Conservation (phyloP, 2,329 filamentous ascomycete species). For the Talaromyces sp. region DNA sequence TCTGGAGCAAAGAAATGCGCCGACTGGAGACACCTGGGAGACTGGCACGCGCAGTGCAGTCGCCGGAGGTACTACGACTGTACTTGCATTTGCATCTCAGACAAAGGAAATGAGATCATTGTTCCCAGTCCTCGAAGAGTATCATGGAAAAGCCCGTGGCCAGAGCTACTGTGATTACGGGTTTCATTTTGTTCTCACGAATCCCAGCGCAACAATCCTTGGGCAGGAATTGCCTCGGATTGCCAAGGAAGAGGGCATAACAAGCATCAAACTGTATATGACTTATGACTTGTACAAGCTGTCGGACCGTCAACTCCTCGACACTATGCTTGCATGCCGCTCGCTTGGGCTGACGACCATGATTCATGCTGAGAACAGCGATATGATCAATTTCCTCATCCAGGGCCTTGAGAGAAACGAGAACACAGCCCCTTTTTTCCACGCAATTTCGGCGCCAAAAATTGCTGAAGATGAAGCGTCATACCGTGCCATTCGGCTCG, state of each 20-base stretch:
- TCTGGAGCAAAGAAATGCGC: constrained; percentile 39
- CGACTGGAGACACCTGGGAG: constrained; percentile 48
- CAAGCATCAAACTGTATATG: constrained; percentile 48
- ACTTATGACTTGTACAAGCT: constrained; percentile 46
- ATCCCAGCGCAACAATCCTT: constrained; percentile 33
- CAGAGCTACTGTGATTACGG: constrained; percentile 58
- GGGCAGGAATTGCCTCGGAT: constrained; percentile 41
- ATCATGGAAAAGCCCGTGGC: constrained; percentile 41
- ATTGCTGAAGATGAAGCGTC: constrained; percentile 48
- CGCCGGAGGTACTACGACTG: constrained; percentile 59
- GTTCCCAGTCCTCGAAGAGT: background rate
- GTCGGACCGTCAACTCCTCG: constrained; percentile 42
- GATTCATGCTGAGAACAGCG: constrained; percentile 45
- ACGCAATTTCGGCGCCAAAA: constrained; percentile 43
- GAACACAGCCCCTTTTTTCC: constrained; percentile 41
- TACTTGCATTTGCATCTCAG: background rate
- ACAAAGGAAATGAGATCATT: background rate
- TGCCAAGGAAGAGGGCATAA: constrained; percentile 42
- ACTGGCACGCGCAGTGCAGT: constrained; percentile 56
- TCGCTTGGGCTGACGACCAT: constrained; percentile 42
- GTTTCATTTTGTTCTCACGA: constrained; percentile 47
- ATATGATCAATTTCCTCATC: constrained; percentile 43
- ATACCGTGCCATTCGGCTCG: constrained; percentile 52
- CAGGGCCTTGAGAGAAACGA: constrained; percentile 38
- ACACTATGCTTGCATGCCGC: constrained; percentile 44